Evolutionary conservation across 1,284 basidiomycete species (phyloP).

Genomic region (Afroboletus lepidellus): DNA sequence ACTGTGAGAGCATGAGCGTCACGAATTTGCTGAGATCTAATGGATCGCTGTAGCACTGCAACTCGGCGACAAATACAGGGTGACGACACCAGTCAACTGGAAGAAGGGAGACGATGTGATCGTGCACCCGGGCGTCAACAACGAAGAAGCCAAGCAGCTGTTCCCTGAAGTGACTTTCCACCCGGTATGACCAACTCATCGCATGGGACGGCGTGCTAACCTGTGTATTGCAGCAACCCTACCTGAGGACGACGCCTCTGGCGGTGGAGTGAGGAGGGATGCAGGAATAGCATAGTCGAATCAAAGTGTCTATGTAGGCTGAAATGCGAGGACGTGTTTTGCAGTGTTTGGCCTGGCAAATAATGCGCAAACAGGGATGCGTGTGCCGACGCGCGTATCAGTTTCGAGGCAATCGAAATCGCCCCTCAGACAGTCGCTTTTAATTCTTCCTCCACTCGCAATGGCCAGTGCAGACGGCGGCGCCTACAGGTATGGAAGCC

Average conservation of each 20-base stretch:
- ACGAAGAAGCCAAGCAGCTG: conserved; percentile 85
- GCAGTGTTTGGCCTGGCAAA: conserved; percentile 19
- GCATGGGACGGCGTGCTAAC: conserved; percentile 8
- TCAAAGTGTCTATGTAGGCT: neutral
- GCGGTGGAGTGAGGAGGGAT: conserved; percentile 34
- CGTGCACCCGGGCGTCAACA: conserved; percentile 84
- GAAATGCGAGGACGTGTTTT: conserved; percentile 11
- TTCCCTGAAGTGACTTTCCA: conserved; percentile 76
- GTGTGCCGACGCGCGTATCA: conserved; percentile 31
- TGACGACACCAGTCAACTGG: conserved; percentile 94
- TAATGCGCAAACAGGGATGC: conserved; percentile 31
- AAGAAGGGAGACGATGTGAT: conserved; percentile 92
- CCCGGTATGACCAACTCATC: conserved; percentile 46
- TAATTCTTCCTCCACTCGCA: conserved; percentile 20
- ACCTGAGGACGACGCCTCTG: conserved; percentile 75
- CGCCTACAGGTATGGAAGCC: conserved; percentile 65
- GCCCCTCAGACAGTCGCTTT: conserved; percentile 23
- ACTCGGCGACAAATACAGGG: conserved; percentile 85
- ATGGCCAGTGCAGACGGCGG: conserved; percentile 78
- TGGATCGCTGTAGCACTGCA: conserved; percentile 63
- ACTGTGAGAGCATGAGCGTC: conserved; percentile 44
- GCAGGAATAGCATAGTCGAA: neutral
- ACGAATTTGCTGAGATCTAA: conserved; percentile 4
- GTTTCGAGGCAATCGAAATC: conserved; percentile 17
- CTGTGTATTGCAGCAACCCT: conserved; percentile 47